Conservation (phyloP, 2,329 filamentous ascomycete species). For the Tolypocladium album region DNA sequence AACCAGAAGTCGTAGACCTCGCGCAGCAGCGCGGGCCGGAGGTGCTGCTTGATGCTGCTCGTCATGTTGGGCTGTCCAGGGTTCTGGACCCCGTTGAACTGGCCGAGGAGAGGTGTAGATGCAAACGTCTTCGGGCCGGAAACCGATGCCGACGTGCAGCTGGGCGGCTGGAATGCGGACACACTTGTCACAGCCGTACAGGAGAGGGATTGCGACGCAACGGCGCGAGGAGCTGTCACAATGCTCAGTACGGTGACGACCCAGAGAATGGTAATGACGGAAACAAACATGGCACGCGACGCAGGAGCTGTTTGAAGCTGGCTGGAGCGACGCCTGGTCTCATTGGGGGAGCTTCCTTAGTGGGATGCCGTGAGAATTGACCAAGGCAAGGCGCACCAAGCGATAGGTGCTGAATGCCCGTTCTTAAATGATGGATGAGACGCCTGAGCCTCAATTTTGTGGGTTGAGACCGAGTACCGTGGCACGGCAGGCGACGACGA, state of each 20-base stretch:
- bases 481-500: not conserved
- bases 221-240: not conserved
- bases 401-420: not conserved
- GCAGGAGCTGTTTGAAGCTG: not conserved
- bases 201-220: not conserved
- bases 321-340: not conserved
- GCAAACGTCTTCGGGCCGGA: not conserved
- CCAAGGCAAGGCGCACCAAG: not conserved
- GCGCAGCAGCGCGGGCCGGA: conserved; percentile 18
- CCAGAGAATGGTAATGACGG: not conserved
- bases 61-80: not conserved
- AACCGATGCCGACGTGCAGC: not conserved
- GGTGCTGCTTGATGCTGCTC: conserved; percentile 5
- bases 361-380: not conserved
- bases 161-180: not conserved
- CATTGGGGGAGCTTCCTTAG: not conserved
- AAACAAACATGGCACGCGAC: not conserved
- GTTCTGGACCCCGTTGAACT: not conserved
- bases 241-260: not conserved
- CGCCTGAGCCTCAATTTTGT: not conserved
- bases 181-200: not conserved
- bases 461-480: not conserved
- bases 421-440: not conserved
- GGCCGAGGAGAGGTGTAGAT: not conserved
- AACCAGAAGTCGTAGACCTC: conserved; percentile 27